Base-by-base conservation (phyloP, 2,329 filamentous ascomycete genomes). In the Madurella mycetomatis region DNA sequence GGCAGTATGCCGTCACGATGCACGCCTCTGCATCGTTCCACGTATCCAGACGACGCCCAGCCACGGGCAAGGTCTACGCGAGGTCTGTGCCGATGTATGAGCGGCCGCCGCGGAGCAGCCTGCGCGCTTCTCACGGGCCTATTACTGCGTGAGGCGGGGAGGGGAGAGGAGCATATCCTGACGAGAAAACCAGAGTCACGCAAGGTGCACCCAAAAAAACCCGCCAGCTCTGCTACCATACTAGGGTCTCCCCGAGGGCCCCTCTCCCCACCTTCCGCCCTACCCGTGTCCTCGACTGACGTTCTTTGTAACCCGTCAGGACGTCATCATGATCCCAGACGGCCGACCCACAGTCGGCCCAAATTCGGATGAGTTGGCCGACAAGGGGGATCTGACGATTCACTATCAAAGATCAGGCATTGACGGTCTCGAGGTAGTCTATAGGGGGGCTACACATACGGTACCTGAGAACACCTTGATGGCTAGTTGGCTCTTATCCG, bases 1-100 rank as follows among this genome's bases (percentile, higher is more conserved):
- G 42, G 17, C 34, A 47, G 51, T 55, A 55, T 55, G 56, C 47
- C 58, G 58, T 59, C 49, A 50, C 51, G 53, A 51, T 55, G 61
- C 55, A 57, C 34, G 47, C 40, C 30, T 51, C 51, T 55, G 51
- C 49, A 57, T 3, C 43, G 34, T 53, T 31, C 45, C 42, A 30
- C 39, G 40, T 47, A 19, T 47, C 48, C 49, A 50, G 43, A 45
- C 37, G 44, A 41, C 18, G 47, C 51, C 49, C 53, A 57, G 55
- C 15, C 39, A 49, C 53, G n/a, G 41, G 49, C 16, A 45, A 13
- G 51, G 31, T 53, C 47, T 48, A 44, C 41, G 48, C 34, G 13
- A 51, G 37, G 51, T 53, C 55, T 37, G 45, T 54, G 55, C 51
- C 31, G 34, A 34, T n/a, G 16, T 18, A 16, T 17, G 32, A 19